phyloP scores from a whole-genome alignment of 805 yeast genomes.

The Yarrowia sp. region DNA sequence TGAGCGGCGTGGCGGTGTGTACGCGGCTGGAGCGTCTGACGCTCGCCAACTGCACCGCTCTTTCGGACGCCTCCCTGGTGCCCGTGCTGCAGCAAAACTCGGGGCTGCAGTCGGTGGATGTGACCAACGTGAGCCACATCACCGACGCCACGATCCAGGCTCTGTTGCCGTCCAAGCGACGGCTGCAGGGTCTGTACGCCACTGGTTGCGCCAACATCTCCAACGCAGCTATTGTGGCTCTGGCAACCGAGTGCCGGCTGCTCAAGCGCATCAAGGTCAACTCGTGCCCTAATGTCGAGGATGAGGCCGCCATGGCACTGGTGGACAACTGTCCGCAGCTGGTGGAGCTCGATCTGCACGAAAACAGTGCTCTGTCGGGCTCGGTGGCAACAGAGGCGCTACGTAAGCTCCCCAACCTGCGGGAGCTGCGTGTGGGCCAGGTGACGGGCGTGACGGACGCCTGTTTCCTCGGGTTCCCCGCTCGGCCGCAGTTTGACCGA shows the following conservation, averaged over 20 bases:
- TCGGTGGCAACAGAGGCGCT: constrained; percentile 57
- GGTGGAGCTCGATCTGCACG: constrained; percentile 87
- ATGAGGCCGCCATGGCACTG: constrained; percentile 57
- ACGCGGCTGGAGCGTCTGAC: constrained; percentile 80
- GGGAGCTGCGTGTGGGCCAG: constrained; percentile 81
- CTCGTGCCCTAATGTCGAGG: constrained; percentile 64
- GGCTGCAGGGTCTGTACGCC: constrained; percentile 86
- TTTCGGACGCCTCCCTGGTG: constrained; percentile 62
- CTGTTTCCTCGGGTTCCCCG: constrained; percentile 56
- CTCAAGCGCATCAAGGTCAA: constrained; percentile 80
- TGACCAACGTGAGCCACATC: constrained; percentile 70
- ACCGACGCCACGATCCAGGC: constrained; percentile 68
- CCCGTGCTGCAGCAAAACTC: constrained; percentile 62
- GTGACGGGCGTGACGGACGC: constrained; percentile 68
- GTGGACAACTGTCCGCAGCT: constrained; percentile 71
- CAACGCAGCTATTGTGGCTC: constrained; percentile 57
- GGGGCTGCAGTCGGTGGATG: constrained; percentile 77
- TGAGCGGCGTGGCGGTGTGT: constrained; percentile 59
- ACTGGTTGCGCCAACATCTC: constrained; percentile 77
- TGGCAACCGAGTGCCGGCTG: constrained; percentile 65
- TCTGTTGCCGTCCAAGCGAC: constrained; percentile 65
- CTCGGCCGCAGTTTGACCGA: constrained; percentile 51
- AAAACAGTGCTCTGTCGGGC: constrained; percentile 72
- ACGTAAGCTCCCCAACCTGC: constrained; percentile 60
- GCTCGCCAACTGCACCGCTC: constrained; percentile 69